Evolutionary conservation across 192 early-diverging fungal genomes (phyloP).

Genomic region (Coemansia sp.): DNA sequence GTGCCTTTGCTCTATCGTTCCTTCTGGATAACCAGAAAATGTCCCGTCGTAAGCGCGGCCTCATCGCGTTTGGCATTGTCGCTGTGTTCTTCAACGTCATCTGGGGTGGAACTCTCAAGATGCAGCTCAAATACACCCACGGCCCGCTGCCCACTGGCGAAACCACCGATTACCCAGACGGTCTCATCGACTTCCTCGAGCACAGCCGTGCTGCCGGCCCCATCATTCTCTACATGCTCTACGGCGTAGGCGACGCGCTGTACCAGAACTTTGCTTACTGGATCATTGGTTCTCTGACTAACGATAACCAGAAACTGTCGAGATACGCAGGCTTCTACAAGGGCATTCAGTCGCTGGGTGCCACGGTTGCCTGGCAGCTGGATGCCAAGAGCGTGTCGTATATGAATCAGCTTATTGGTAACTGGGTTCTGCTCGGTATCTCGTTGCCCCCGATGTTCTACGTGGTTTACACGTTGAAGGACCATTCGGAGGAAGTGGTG

Average conservation of each 20-base stretch:
- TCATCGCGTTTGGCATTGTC: constrained; percentile 55
- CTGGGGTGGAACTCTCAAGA: constrained; percentile 62
- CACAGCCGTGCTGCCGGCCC: constrained; percentile 57
- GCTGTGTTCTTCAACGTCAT: constrained; percentile 52
- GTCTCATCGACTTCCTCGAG: constrained; percentile 48
- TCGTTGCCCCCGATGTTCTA: constrained; percentile 57
- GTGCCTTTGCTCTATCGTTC: constrained; percentile 64
- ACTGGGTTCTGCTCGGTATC: constrained; percentile 58
- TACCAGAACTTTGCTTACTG: constrained; percentile 79
- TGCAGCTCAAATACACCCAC: constrained; percentile 60
- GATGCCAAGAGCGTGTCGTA: constrained; percentile 57
- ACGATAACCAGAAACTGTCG: constrained; percentile 67
- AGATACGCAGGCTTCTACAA: constrained; percentile 84
- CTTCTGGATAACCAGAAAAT: constrained; percentile 62
- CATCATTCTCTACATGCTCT: constrained; percentile 67
- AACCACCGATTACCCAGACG: constrained; percentile 29
- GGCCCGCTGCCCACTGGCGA: constrained; percentile 16
- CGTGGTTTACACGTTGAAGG: constrained; percentile 53
- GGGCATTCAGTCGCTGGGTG: constrained; percentile 74
- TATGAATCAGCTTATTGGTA: constrained; percentile 57
- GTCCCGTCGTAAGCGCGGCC: constrained; percentile 61
- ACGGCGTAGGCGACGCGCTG: constrained; percentile 74
- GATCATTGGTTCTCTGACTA: constrained; percentile 80
- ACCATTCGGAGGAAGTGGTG: constrained; percentile 33
- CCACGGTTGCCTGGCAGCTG: constrained; percentile 69